Evolutionary conservation across 306 rosid species (phyloP).

Genomic region (Fagus crenata): DNA sequence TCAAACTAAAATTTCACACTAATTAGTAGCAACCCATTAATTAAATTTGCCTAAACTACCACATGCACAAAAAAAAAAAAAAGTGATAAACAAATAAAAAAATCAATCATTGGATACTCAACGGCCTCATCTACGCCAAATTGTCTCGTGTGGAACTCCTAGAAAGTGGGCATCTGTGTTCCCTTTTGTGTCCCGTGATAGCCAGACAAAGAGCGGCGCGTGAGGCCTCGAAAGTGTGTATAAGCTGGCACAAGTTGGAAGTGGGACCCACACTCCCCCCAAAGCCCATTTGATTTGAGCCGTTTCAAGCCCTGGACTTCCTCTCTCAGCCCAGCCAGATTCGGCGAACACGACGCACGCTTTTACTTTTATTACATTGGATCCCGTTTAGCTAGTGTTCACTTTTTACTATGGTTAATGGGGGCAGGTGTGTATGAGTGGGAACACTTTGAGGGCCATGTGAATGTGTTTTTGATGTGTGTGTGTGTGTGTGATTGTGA

Average conservation of each 20-base stretch:
- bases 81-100: too few species aligned
- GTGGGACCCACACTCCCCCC: constrained; percentile 17
- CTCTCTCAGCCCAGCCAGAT: background rate
- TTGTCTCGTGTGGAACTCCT: constrained; percentile 1
- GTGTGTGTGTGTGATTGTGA: too few species aligned
- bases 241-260: constrained; percentile 25
- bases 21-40: too few species aligned
- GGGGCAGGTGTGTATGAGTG: background rate
- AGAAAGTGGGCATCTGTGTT: constrained; percentile 11
- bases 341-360: constrained; percentile 12
- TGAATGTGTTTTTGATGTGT: too few species aligned
- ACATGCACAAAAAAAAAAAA: too few species aligned
- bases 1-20: background rate
- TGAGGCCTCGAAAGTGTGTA: constrained; percentile 59
- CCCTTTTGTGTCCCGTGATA: constrained; percentile 33
- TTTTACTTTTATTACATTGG: constrained; percentile 9
- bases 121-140: background rate
- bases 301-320: constrained; percentile 12
- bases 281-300: constrained; percentile 10
- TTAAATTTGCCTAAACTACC: too few species aligned
- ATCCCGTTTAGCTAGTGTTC: constrained; percentile 13
- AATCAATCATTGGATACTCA: constrained; percentile 43
- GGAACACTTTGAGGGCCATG: too few species aligned
- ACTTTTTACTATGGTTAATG: background rate
- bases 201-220: constrained; percentile 66